These are phyloP conservation scores for Arachnomyces sp. DNA, from an alignment of 2,329 filamentous ascomycete genomes.

Conservation along the genomic window DNA sequence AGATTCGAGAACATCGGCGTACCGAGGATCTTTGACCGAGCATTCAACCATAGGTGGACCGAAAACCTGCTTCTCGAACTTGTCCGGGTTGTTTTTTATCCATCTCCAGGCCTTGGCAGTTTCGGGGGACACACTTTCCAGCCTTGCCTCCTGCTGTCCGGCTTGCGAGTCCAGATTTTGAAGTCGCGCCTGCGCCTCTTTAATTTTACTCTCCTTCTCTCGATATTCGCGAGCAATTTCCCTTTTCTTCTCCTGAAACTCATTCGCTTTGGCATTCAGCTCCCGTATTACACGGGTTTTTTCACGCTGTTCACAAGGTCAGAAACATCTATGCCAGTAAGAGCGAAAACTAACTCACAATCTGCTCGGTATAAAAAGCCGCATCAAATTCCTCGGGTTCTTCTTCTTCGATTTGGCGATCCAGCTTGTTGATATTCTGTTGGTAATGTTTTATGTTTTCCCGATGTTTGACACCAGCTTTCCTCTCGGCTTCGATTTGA, in stretches of 20 bases:
- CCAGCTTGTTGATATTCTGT: conserved; percentile 53
- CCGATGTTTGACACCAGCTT: conserved; percentile 43
- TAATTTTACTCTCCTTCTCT: conserved; percentile 29
- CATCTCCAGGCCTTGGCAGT: conserved; percentile 68
- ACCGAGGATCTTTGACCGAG: conserved; percentile 63
- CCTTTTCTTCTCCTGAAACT: conserved; percentile 30
- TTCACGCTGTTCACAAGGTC: conserved; percentile 41
- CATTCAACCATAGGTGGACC: conserved; percentile 75
- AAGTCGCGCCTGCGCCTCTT: conserved; percentile 42
- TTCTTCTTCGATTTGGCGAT: conserved; percentile 52
- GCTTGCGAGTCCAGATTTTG: conserved; percentile 60
- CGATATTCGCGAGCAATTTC: conserved; percentile 27
- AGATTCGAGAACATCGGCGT: conserved; percentile 54
- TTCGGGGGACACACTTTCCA: conserved; percentile 55
- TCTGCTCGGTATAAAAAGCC: conserved; percentile 61
- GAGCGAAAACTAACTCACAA: conserved; percentile 43
- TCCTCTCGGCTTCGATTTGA: conserved; percentile 44
- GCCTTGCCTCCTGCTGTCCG: conserved; percentile 62
- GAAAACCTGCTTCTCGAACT: conserved; percentile 68
- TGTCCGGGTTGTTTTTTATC: conserved; percentile 61
- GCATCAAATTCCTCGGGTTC: conserved; percentile 60
- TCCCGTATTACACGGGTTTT: conserved; percentile 38
- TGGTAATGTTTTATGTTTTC: conserved; percentile 44
- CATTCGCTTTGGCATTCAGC: conserved; percentile 30
- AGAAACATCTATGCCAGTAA: conserved; percentile 4